Percentiles rank a stretch among this genome's conserved stretches.
These are phyloP conservation scores for Eutrema japonicum DNA, from an alignment of 345 rosid species.

Conservation along the genomic window DNA sequence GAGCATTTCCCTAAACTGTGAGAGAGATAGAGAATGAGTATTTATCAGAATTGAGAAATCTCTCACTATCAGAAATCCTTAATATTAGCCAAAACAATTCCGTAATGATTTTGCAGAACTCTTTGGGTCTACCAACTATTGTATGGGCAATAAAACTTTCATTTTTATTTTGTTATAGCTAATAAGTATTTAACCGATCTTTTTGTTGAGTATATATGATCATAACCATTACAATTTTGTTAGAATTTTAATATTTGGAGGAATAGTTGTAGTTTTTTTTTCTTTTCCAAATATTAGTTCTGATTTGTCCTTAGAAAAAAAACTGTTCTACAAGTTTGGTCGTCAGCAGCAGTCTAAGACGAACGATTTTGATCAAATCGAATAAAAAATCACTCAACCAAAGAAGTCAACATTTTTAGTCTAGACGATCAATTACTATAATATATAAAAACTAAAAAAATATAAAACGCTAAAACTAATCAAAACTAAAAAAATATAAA, in stretches of 20 bases:
- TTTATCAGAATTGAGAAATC: conserved; percentile 2
- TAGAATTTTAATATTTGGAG: not conserved
- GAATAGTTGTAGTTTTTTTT: not conserved
- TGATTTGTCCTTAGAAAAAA: not conserved
- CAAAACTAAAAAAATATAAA: too few relatives aligned
- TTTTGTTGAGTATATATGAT: not conserved
- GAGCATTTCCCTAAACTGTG: conserved; percentile 7
- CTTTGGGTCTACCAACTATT: conserved; percentile 10
- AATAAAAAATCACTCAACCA: too few relatives aligned
- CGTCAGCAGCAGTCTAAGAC: too few relatives aligned
- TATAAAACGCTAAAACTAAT: too few relatives aligned
- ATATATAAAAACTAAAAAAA: too few relatives aligned
- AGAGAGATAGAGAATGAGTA: not conserved
- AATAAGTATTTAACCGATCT: not conserved
- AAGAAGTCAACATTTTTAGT: too few relatives aligned
- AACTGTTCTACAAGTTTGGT: too few relatives aligned
- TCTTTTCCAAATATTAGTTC: not conserved
- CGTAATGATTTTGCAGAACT: conserved; percentile 5
- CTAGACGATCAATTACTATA: too few relatives aligned
- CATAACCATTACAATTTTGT: conserved; percentile 1
- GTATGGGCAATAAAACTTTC: not conserved
- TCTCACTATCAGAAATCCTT: conserved; percentile 2
- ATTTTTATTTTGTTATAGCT: not conserved
- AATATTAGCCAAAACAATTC: not conserved
- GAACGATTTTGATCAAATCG: too few relatives aligned